A percentile compares a stretch with the other conserved stretches of the same genome.
Conservation (phyloP, 257 asterid genomes). For the Ocimum tenuiflorum region DNA sequence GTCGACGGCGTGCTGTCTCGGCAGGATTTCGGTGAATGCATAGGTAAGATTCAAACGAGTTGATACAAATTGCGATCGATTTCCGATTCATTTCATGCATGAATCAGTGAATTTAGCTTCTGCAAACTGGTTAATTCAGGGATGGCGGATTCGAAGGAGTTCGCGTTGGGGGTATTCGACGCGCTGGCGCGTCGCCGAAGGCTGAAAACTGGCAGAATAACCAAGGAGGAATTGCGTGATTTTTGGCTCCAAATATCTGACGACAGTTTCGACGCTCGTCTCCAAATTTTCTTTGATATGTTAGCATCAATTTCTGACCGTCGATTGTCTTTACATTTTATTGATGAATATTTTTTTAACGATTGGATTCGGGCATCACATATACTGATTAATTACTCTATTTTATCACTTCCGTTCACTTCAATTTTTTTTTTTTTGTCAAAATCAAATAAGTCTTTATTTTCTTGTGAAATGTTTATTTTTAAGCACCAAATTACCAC, state of each 20-base stretch:
- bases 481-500: not conserved
- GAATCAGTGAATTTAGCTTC: not conserved
- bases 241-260: conserved; percentile 84
- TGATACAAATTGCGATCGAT: not conserved
- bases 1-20: conserved; percentile 59
- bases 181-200: conserved; percentile 68
- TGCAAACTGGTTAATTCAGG: conserved; percentile 25
- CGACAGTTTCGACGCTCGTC: conserved; percentile 85
- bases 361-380: too few relatives aligned
- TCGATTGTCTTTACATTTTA: not conserved
- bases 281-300: conserved; percentile 96
- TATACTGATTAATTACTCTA: conserved; percentile 6
- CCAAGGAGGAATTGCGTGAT: conserved; percentile 72
- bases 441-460: not conserved
- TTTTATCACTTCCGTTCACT: not conserved
- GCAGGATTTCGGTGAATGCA: conserved; percentile 87
- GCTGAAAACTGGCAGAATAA: conserved; percentile 49
- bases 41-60: conserved; percentile 35
- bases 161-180: conserved; percentile 77
- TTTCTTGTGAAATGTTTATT: not conserved
- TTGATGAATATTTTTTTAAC: not conserved
- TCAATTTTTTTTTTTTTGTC: conserved; percentile 4
- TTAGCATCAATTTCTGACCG: conserved; percentile 17
- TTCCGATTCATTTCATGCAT: conserved; percentile 1
- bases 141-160: conserved; percentile 86